Evolutionary conservation across 2,329 filamentous ascomycete species (phyloP), one percentile per base, ranked within the genome.

Genomic region (Scedosporium aurantiacum): DNA sequence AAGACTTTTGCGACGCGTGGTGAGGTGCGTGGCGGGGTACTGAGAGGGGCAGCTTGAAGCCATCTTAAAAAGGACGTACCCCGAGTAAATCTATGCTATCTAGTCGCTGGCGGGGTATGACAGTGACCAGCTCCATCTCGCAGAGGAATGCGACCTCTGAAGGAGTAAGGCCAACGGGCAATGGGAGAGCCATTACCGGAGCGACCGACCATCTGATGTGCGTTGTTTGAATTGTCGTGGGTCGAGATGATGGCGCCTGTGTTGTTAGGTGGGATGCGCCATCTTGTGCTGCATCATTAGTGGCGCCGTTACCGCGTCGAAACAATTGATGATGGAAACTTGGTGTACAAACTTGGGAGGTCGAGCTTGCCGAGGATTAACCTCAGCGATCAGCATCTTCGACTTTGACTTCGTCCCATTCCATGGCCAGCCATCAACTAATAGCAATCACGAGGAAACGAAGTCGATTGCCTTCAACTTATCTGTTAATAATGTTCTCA

Each of bases 41-140:
- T 27, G n/a, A 25, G 16, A 10, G 12, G 37, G 25, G 37, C 21
- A 37, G 28, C 8, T 40, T 32, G 58, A 58, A 25, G 65, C 65
- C 64, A 62, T 40, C n/a, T 37, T 28, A 8, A 8, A 8, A 8
- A 28, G 70, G 63, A 84, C 88, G 79, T 79, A 97, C 94, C 66
- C 88, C 86, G 61, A 99, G 83, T 64, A 99, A 82, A 68, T 90
- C 82, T 65, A 99, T 88, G 67, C 84, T 85, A 66, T 97, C 91
- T 60, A 99, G 85, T 65, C 89, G 84, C 73, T 97, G 92, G 60
- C 94, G 89, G 41, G 94, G 94, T 58, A 97, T 85, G 23, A 99
- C 83, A 0, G 92, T 97, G 61, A 99, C 89, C 69, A 91, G 84
- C 77, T 97, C 93, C 91, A 97, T 97, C 77, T 99, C 94, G 74